Base-by-base conservation (phyloP, 1,139 yeast genomes). In the Diutina sp. region DNA sequence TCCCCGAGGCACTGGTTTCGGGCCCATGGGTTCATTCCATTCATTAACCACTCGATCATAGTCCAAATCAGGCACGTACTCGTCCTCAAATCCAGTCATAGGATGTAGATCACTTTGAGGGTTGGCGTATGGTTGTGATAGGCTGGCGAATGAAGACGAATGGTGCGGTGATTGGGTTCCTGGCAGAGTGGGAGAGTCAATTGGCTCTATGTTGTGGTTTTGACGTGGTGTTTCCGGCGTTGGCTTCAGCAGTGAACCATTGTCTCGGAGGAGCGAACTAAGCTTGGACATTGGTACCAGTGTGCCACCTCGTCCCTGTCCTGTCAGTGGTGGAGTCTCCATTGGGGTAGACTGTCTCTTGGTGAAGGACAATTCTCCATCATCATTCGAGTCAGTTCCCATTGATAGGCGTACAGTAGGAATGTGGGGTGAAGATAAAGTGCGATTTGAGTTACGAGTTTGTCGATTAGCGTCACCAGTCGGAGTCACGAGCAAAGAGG, bases 61-160 rank as follows among this genome's bases (percentile, higher is more conserved):
- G 61, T 79, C 81, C 51, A 85, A 70, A 32, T 84, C 87, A 0
- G 90, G 90, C 16, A 85, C 78, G 63, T 85, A 85, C 64, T 86
- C 91, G 66, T 85, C 91, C 63, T 83, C 41, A 35, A 35, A 35
- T 11, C 41, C 41, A 11, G 41, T 35, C 41, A 35, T 35, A 5
- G 41, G 14, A n/a, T 35, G 41, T n/a, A 35, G 41, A 35, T n/a
- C 41, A 35, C 14, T 8, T 12, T 35, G 16, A 8, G 41, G n/a
- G 11, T 35, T n/a, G 14, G 41, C 14, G n/a, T 35, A 35, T n/a
- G 41, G 5, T 12, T 11, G 14, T 4, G 41, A n/a, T 12, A 35
- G 11, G 41, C 41, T 35, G 14, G 41, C 41, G 14, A 35, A 35
- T 2, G 41, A 35, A 12, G 41, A 35, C 41, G 41, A 11, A 11